Evolutionary conservation across 192 early-diverging fungal genomes (phyloP).

Genomic region (Pilobolus umbonatus): DNA sequence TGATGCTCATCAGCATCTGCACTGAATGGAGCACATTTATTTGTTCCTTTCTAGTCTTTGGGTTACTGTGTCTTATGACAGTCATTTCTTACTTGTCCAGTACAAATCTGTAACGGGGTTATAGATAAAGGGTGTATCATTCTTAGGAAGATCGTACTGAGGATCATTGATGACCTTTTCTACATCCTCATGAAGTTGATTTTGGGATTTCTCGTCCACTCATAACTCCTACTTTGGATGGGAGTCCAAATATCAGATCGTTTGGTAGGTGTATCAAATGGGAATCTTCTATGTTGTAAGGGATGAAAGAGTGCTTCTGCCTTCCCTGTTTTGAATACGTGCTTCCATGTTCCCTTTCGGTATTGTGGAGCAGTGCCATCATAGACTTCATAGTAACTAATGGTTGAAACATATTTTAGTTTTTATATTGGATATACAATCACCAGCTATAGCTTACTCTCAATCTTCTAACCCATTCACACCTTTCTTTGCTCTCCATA

Average conservation of each 20-base stretch:
- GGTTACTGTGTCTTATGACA: too few relatives aligned
- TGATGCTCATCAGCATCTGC: too few relatives aligned
- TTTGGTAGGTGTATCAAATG: not conserved
- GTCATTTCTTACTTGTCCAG: too few relatives aligned
- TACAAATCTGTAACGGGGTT: not conserved
- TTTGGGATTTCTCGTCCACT: conserved; percentile 11
- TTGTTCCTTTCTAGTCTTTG: too few relatives aligned
- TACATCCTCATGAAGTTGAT: conserved; percentile 10
- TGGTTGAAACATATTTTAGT: too few relatives aligned
- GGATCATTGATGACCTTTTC: conserved; percentile 12
- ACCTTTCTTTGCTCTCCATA: conserved; percentile 32
- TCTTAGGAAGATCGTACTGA: not conserved
- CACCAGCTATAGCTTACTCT: too few relatives aligned
- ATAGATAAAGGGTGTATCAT: not conserved
- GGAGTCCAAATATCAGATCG: conserved; percentile 24
- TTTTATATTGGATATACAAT: too few relatives aligned
- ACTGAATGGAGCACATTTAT: too few relatives aligned
- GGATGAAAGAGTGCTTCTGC: conserved; percentile 27
- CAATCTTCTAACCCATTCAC: conserved; percentile 28
- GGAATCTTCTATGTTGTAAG: conserved; percentile 1
- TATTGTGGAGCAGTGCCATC: conserved; percentile 44
- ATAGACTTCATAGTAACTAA: conserved; percentile 39
- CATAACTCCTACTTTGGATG: conserved; percentile 32
- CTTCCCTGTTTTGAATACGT: conserved; percentile 29
- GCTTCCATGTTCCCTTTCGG: conserved; percentile 36